These are phyloP conservation scores for Aspergillus ochraceus DNA, from an alignment of 2,329 filamentous ascomycete genomes.

Conservation along the genomic window DNA sequence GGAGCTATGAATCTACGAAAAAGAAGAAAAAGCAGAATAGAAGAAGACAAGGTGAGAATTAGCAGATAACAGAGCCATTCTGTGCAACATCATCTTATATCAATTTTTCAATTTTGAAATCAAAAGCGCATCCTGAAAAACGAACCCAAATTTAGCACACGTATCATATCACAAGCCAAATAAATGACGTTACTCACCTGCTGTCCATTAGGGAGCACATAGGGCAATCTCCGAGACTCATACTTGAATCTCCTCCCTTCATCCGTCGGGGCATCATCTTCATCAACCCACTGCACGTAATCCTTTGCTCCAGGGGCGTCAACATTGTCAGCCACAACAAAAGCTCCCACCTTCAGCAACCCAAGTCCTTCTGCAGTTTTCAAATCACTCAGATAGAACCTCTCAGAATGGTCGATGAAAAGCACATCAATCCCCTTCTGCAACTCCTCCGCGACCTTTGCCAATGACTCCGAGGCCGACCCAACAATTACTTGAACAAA, in stretches of 20 bases:
- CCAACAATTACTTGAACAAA: slow-evolving; percentile 69
- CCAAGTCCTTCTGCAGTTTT: slow-evolving; percentile 71
- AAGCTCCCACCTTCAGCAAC: slow-evolving; percentile 57
- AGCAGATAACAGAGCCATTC: too few species aligned
- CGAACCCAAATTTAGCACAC: background rate
- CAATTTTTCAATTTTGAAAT: background rate
- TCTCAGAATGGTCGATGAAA: slow-evolving; percentile 78
- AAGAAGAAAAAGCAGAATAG: too few species aligned
- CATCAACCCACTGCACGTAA: background rate
- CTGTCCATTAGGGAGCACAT: background rate
- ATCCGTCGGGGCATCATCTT: background rate
- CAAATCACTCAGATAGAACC: slow-evolving; percentile 68
- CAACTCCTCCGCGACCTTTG: slow-evolving; percentile 33
- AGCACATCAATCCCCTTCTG: slow-evolving; percentile 58
- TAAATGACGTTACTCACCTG: background rate
- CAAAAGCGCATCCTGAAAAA: background rate
- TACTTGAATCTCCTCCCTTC: background rate
- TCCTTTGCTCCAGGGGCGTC: background rate
- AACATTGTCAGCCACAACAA: slow-evolving; percentile 4
- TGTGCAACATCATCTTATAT: background rate
- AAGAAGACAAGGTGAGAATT: too few species aligned
- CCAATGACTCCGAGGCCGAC: slow-evolving; percentile 61
- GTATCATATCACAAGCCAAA: background rate
- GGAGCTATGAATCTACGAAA: too few species aligned
- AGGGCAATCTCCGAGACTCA: background rate